Base-by-base conservation (phyloP, 1,284 basidiomycete genomes). In the Leccinum solheimii region DNA sequence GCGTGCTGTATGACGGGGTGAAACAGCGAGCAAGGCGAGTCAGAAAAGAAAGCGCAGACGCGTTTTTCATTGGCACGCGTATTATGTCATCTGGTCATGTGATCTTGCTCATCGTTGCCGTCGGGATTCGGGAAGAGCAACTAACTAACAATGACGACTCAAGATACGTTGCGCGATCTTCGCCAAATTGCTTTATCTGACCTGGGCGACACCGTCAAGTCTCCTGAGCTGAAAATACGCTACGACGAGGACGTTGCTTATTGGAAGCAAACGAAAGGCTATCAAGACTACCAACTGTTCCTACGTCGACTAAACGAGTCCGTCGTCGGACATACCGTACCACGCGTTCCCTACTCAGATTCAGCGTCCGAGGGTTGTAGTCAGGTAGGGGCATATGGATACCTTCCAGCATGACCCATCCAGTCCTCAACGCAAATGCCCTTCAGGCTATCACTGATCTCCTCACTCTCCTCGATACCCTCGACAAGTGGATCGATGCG, bases 401-500 rank as follows among this genome's bases (percentile, higher is more conserved):
- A 36, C 13, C 32, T 3, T 51, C 21, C 38, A 19, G 2, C 14
- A 2, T 50, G 43, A 43, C n/a, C 14, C 6, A 43, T 52, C 50
- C 1, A 26, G 16, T 62, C 21, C 56, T 69, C 58, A 67, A 67
- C 59, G 55, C n/a, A 38, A 70, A 48, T 56, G 50, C 52, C 9
- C 40, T 9, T 34, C 67, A 91, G 86, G 75, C 81, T 6, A 77
- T 87, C 23, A 62, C 70, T 10, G 72, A 71, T 48, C 76, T 88
- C 5, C 68, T 94, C 3, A 62, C 64, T 1, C 75, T 96, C 59
- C 80, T 99, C 4, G 84, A 91, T 61, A 78, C 79, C n/a, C 77
- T 98, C 56, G 85, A 89, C 66, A 62, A 66, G 1, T 96, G 94
- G 94, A 88, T 96, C 11, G 84, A 91, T 54, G 87, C 91, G 36